These are phyloP conservation scores for Colletotrichum cereale DNA, from an alignment of 2,329 filamentous ascomycete species.

Conservation along the genomic window DNA sequence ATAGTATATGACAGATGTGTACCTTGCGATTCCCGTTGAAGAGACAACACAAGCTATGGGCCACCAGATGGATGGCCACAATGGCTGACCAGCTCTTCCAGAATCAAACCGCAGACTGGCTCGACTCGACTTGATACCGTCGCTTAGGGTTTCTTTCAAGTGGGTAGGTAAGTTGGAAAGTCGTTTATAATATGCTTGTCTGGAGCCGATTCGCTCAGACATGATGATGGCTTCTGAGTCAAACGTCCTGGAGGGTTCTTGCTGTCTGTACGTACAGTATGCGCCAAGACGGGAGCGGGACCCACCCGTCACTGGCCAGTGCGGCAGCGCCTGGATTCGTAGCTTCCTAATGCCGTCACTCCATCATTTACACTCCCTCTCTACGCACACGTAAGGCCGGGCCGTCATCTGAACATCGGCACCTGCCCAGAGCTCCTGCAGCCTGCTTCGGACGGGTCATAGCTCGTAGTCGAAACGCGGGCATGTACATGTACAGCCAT, in stretches of 20 bases:
- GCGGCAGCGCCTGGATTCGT: not conserved
- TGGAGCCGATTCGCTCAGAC: not conserved
- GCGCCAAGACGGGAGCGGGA: conserved; percentile 35
- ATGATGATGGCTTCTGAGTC: not conserved
- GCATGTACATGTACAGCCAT: conserved; percentile 12
- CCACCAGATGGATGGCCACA: not conserved
- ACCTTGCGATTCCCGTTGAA: not conserved
- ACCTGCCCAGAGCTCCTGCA: not conserved
- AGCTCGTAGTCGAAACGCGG: not conserved
- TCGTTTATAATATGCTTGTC: not conserved
- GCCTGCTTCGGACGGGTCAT: conserved; percentile 6
- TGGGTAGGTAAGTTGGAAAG: not conserved
- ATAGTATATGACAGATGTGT: not conserved
- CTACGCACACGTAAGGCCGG: not conserved
- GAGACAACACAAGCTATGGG: not conserved
- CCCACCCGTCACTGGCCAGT: conserved; percentile 24
- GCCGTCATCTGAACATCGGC: conserved; percentile 16
- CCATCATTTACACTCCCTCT: not conserved
- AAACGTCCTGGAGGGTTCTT: not conserved
- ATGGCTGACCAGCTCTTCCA: not conserved
- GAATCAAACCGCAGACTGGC: not conserved
- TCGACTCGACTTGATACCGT: not conserved
- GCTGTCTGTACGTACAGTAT: conserved; percentile 4
- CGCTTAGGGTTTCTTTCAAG: not conserved
- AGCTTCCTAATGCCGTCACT: conserved; percentile 31